These are phyloP conservation scores for Exsudoporus floridanus DNA, from an alignment of 1,284 basidiomycete species.

Conservation along the genomic window DNA sequence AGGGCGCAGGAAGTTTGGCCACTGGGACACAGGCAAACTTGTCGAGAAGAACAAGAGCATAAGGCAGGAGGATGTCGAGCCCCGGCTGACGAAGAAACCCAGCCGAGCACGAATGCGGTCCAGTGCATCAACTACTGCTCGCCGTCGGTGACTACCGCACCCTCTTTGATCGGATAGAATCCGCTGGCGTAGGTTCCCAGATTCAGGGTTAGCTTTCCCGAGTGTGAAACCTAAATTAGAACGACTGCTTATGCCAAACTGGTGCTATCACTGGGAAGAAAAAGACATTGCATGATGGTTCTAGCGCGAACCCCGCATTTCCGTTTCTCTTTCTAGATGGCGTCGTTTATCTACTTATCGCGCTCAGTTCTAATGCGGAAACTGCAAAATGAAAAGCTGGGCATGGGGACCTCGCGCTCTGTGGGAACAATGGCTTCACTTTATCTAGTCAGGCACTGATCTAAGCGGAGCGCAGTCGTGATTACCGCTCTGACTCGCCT, in stretches of 20 bases:
- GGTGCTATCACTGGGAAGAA: slow-evolving; percentile 2
- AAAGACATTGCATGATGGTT: background rate
- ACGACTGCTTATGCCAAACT: background rate
- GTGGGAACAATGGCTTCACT: slow-evolving; percentile 27
- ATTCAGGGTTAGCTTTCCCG: slow-evolving; percentile 23
- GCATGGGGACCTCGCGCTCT: slow-evolving; percentile 11
- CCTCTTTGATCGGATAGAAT: slow-evolving; percentile 6
- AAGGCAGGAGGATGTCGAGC: slow-evolving; percentile 26
- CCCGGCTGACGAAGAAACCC: slow-evolving; percentile 30
- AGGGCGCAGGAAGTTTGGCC: slow-evolving; percentile 64
- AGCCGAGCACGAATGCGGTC: slow-evolving; percentile 31
- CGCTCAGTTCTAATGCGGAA: slow-evolving; percentile 13
- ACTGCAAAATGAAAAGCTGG: slow-evolving; percentile 28
- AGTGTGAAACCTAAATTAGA: slow-evolving; percentile 7
- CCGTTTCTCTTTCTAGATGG: slow-evolving; percentile 5
- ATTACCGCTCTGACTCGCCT: slow-evolving; percentile 27
- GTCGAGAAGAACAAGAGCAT: slow-evolving; percentile 25
- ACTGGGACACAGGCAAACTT: slow-evolving; percentile 39
- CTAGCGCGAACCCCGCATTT: slow-evolving; percentile 8
- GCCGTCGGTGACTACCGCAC: slow-evolving; percentile 29
- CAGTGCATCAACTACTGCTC: slow-evolving; percentile 17
- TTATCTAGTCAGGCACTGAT: slow-evolving; percentile 36
- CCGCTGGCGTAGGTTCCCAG: slow-evolving; percentile 8
- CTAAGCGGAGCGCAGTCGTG: slow-evolving; percentile 22
- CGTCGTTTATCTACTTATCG: slow-evolving; percentile 24